Base-by-base conservation (phyloP, 768 basidiomycete species). In the Mycena olivaceomarginata region DNA sequence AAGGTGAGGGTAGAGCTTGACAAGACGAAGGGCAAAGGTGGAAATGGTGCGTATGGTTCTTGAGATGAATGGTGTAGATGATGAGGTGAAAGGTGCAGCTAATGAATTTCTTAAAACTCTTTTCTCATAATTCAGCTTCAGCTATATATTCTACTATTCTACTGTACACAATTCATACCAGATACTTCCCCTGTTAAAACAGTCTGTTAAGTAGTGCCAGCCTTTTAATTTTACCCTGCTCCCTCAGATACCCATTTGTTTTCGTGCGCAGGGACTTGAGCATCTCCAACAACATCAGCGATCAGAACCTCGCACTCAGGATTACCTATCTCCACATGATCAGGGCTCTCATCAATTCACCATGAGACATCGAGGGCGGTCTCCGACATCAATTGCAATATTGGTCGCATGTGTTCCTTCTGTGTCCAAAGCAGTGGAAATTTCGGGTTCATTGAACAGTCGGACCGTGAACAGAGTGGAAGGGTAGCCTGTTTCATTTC, bases 401-500 rank as follows among this genome's bases (percentile, higher is more conserved):
- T 83, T 84, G n/a, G 73, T 84, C 74, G 77, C 67, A 76, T 79
- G 8, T 68, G 76, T 31, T 64, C 18, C n/a, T 73, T 76, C 71
- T 39, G 9, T 16, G 4, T 20, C 16, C 15, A 5, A 8, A 6
- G 66, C 74, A 22, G 69, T 57, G 9, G 65, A 39, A 15, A 83
- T 31, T 63, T 84, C 82, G 1, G 71, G 73, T 22, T 83, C 83
- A 59, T 74, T 72, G 71, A 83, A 84, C 13, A 83, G 83, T 0
- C 81, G 75, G 43, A 84, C 40, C 9, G 77, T 69, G 39, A 77
- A 83, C 16, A 80, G 81, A 15, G 80, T 74, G 0, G 80, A 80
- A 6, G 80, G 79, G 72, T 84, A 83, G 4, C 83, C 83, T 83
- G 62, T 20, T 13, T 46, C 8, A 56, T 56, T 56, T 8, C 8